A percentile compares a stretch with the other conserved stretches of the same genome.
Conservation (phyloP, 179 eudicot species). For the Silene noctiflora region DNA sequence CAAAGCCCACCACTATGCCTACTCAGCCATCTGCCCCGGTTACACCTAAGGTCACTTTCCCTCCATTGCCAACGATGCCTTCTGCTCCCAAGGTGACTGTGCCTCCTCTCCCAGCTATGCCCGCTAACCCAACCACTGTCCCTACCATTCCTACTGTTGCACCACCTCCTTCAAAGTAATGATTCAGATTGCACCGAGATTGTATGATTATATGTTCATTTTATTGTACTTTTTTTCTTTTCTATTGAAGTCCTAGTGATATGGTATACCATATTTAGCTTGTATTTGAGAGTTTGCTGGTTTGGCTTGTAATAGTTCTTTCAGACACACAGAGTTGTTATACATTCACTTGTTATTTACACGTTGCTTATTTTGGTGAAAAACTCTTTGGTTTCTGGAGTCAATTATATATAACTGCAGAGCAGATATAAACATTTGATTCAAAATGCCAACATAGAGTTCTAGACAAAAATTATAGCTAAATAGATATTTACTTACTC, state of each 20-base stretch:
- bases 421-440: not conserved
- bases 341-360: not conserved
- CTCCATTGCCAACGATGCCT: slow-evolving; percentile 23
- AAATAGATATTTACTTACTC: not conserved
- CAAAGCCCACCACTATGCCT: slow-evolving; percentile 17
- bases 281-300: slow-evolving; percentile 11
- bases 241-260: not conserved
- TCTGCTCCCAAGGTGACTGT: slow-evolving; percentile 18
- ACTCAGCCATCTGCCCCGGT: slow-evolving; percentile 14
- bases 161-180: slow-evolving; percentile 26
- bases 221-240: slow-evolving; percentile 1
- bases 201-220: slow-evolving; percentile 10
- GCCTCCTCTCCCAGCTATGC: slow-evolving; percentile 24
- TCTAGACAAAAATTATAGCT: not conserved
- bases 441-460: not conserved
- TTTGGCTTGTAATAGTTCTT: slow-evolving; percentile 12
- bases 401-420: not conserved
- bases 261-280: not conserved
- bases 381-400: slow-evolving; percentile 1
- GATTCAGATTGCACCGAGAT: not conserved
- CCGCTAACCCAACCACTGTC: slow-evolving; percentile 9
- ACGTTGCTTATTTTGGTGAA: not conserved
- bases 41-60: slow-evolving; percentile 18
- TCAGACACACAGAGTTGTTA: slow-evolving; percentile 7
- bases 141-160: slow-evolving; percentile 20